Evolutionary conservation across 805 yeast species (phyloP).

Genomic region (Candida saitoana): DNA sequence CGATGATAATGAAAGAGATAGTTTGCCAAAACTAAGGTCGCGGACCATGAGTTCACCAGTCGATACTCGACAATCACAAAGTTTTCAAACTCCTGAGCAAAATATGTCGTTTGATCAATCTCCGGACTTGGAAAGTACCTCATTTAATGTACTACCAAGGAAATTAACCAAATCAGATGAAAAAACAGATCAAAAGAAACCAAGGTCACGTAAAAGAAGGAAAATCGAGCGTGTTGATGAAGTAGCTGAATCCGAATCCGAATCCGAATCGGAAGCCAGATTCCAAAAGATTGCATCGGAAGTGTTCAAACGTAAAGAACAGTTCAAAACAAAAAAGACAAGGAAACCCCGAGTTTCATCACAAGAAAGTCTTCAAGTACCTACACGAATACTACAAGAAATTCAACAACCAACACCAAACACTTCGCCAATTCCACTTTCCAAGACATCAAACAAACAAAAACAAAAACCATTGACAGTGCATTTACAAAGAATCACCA

Average conservation of each 20-base stretch:
- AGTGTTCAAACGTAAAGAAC: not conserved
- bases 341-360: not conserved
- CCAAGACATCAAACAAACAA: slow-evolving; percentile 17
- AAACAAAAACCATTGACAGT: slow-evolving; percentile 26
- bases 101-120: slow-evolving; percentile 9
- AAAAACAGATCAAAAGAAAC: too few relatives aligned
- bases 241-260: too few relatives aligned
- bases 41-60: slow-evolving; percentile 4
- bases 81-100: not conserved
- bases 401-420: slow-evolving; percentile 2
- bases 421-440: slow-evolving; percentile 11
- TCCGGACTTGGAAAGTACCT: not conserved
- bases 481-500: slow-evolving; percentile 21
- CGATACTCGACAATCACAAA: not conserved
- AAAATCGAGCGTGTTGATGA: too few relatives aligned
- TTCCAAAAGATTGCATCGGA: slow-evolving; percentile 2
- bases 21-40: slow-evolving; percentile 8
- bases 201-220: too few relatives aligned
- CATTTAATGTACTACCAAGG: too few relatives aligned
- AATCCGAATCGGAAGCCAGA: too few relatives aligned
- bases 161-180: too few relatives aligned
- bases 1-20: slow-evolving; percentile 16
- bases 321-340: slow-evolving; percentile 1
- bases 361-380: not conserved
- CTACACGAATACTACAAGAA: slow-evolving; percentile 2